A percentile compares a stretch with the other conserved stretches of the same genome.
Conservation (phyloP, 2,329 filamentous ascomycete species). For the Orbilia quercus region DNA sequence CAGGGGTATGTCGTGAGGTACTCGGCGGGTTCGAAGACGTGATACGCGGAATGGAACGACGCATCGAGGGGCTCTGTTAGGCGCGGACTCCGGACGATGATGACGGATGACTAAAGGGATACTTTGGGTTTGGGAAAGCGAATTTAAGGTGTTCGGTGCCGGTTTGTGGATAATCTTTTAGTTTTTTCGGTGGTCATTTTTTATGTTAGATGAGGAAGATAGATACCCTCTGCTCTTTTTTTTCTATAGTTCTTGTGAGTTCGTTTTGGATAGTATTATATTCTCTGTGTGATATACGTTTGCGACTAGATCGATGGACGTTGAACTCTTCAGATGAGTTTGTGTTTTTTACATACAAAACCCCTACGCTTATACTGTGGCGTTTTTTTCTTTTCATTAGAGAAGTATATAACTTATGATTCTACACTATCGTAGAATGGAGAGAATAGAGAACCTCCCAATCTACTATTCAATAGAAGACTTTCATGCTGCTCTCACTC, state of each 20-base stretch:
- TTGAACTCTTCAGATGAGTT: slow-evolving; percentile 46
- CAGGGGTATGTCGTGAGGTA: slow-evolving; percentile 84
- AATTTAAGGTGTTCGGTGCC: slow-evolving; percentile 34
- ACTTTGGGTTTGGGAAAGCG: slow-evolving; percentile 39
- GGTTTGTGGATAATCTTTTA: slow-evolving; percentile 31
- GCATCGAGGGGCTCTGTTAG: slow-evolving; percentile 74
- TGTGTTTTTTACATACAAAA: slow-evolving; percentile 38
- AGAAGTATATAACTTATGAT: slow-evolving; percentile 18
- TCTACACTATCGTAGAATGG: background rate
- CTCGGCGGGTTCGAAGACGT: slow-evolving; percentile 92
- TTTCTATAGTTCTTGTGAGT: slow-evolving; percentile 40
- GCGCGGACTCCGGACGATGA: slow-evolving; percentile 58
- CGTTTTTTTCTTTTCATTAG: slow-evolving; percentile 27
- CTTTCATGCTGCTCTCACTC: background rate
- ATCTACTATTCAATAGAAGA: too few relatives aligned
- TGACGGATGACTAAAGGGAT: slow-evolving; percentile 22
- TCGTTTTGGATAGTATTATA: slow-evolving; percentile 26
- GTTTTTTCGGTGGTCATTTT: slow-evolving; percentile 21
- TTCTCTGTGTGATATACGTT: slow-evolving; percentile 23
- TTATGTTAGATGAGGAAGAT: slow-evolving; percentile 46
- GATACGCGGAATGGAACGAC: slow-evolving; percentile 83
- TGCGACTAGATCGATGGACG: slow-evolving; percentile 13
- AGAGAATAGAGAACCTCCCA: background rate
- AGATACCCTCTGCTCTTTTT: slow-evolving; percentile 52
- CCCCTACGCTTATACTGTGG: slow-evolving; percentile 25